Conservation (phyloP, 164 flowering plant genomes). For the Tinospora cordifolia region DNA sequence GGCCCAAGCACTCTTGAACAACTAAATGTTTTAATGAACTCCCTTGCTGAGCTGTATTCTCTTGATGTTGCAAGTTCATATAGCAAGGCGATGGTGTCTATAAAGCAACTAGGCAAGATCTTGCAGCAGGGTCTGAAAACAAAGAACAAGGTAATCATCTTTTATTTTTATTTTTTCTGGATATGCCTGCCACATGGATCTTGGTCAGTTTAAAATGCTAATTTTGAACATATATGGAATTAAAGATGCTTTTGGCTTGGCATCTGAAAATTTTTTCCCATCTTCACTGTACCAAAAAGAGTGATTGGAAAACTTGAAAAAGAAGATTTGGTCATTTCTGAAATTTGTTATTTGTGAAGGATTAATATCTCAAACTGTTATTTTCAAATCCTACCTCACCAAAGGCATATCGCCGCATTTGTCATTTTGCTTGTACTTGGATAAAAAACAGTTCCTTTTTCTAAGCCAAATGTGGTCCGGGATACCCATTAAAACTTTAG, state of each 20-base stretch:
- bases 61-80: constrained; percentile 54
- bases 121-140: constrained; percentile 48
- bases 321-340: no score
- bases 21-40: constrained; percentile 44
- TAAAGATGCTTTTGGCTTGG: neutral
- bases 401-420: no score
- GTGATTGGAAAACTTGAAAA: no score
- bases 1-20: constrained; percentile 44
- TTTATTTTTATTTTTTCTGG: neutral
- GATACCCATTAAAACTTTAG: neutral
- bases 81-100: constrained; percentile 41
- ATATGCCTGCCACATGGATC: neutral
- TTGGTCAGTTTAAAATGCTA: neutral
- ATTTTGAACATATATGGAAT: neutral
- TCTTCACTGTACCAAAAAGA: no score
- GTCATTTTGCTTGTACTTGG: no score
- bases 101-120: constrained; percentile 56
- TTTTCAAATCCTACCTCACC: no score
- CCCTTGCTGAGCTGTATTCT: constrained; percentile 64
- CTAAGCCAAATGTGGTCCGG: no score
- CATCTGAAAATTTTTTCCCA: no score
- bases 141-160: constrained; percentile 56
- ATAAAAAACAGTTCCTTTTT: no score
- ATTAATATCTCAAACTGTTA: no score
- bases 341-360: no score